These are phyloP conservation scores for Pseudovirgaria hyperparasitica DNA, from an alignment of 2,329 filamentous ascomycete species.

Conservation along the genomic window DNA sequence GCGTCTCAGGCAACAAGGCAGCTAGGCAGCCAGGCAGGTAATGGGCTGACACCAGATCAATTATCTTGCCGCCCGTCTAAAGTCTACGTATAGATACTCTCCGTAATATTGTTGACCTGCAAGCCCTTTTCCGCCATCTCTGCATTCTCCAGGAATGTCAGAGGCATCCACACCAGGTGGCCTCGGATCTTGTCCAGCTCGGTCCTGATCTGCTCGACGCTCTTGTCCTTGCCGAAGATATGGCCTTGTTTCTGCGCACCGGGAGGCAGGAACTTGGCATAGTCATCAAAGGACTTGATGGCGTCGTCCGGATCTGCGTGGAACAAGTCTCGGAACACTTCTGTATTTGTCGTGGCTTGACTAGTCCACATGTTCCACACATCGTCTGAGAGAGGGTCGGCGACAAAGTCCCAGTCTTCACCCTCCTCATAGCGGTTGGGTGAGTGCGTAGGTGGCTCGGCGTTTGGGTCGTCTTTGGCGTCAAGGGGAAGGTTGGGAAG, in stretches of 20 bases:
- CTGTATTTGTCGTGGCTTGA: constrained; percentile 58
- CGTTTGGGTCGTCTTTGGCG: constrained; percentile 58
- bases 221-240: constrained; percentile 60
- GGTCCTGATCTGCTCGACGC: constrained; percentile 53
- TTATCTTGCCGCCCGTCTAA: too few relatives aligned
- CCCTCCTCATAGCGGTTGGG: constrained; percentile 65
- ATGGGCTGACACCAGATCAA: too few relatives aligned
- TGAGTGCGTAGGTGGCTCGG: constrained; percentile 54
- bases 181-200: constrained; percentile 73
- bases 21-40: too few relatives aligned
- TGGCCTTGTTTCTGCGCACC: constrained; percentile 65
- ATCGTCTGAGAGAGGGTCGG: constrained; percentile 45
- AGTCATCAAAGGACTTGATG: constrained; percentile 82
- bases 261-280: constrained; percentile 55
- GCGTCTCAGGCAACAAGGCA: too few relatives aligned
- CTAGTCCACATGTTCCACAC: constrained; percentile 55
- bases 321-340: constrained; percentile 66
- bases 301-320: constrained; percentile 82
- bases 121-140: constrained; percentile 83
- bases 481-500: constrained; percentile 58
- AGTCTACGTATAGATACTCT: constrained; percentile 67
- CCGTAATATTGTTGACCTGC: constrained; percentile 74
- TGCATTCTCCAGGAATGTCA: constrained; percentile 72
- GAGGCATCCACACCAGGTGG: constrained; percentile 90
- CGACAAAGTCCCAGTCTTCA: constrained; percentile 48